Evolutionary conservation across 305 asterid genomes (phyloP), one percentile per base, ranked within the genome.

Genomic region (Fraxinus xanthoxyloides): DNA sequence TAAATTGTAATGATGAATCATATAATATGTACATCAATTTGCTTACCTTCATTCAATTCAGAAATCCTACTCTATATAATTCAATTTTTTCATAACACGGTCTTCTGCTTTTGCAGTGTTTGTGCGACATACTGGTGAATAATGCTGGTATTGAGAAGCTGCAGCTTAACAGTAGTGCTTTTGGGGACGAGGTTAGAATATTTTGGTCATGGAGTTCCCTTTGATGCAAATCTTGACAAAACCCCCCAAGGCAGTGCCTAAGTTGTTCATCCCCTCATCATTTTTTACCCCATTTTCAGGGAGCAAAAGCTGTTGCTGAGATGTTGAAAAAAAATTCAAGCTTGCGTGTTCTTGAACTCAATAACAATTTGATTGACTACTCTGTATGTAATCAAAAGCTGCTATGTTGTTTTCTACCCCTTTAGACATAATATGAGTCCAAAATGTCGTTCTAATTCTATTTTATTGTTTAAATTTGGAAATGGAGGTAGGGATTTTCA

Each of bases 401-500:
- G n/a, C 77, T 82, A 46, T 83, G 78, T 67, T 81, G 40, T 32
- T 80, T 81, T 81, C 77, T 82, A 15, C 78, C 72, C 54, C 79
- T 72, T 79, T 46, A 72, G 77, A 70, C 54, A 72, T 35, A 77
- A 76, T 81, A 56, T 56, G 77, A 40, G 79, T 75, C 76, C 24
- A 19, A 26, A 69, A 73, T 83, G 74, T 79, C 70, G 9, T 77
- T 67, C 93, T 90, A 84, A 89, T 86, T 90, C 81, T 82, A 65
- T 87, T 83, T 84, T 85, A 38, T 81, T 79, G 34, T 85, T 79
- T 79, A 82, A 82, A 88, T 89, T 91, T 90, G 91, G 89, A 87
- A 88, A 90, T 92, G 98, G 96, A 91, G 94, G 91, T 91, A 96
- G 99, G 98, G 99, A 90, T 93, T 96, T 90, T 93, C 98, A 83